Conservation (phyloP, 2,329 filamentous ascomycete species). For the Hirsutella thompsonii region DNA sequence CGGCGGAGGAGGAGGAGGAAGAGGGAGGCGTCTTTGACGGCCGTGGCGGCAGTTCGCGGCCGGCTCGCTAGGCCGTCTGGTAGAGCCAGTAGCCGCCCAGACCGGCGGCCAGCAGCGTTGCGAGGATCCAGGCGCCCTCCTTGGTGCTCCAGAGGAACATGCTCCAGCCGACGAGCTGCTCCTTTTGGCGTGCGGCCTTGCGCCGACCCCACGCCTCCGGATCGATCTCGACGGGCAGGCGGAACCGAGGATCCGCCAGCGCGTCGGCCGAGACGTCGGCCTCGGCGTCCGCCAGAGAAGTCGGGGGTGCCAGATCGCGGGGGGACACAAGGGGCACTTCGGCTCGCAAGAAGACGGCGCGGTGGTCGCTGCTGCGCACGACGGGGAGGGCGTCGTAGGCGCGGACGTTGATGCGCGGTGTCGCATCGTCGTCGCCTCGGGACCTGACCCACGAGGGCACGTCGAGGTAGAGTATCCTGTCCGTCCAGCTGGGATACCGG, state of each 20-base stretch:
- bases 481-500: constrained; percentile 88
- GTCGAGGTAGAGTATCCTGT: constrained; percentile 71
- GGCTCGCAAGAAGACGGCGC: constrained; percentile 63
- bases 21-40: not conserved
- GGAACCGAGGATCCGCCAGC: constrained; percentile 28
- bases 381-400: constrained; percentile 68
- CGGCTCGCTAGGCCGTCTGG: constrained; percentile 2
- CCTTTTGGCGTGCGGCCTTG: constrained; percentile 28
- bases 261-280: constrained; percentile 10
- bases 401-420: constrained; percentile 34
- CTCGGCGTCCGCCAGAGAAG: constrained; percentile 3
- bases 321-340: constrained; percentile 46
- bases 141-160: constrained; percentile 42
- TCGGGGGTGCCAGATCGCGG: constrained; percentile 23
- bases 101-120: constrained; percentile 26
- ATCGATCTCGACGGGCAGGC: constrained; percentile 38
- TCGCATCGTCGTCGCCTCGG: constrained; percentile 7
- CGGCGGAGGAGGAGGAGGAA: no score
- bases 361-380: constrained; percentile 76
- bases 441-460: constrained; percentile 37
- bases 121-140: constrained; percentile 33
- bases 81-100: constrained; percentile 32
- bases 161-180: constrained; percentile 38
- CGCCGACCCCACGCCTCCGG: constrained; percentile 41
- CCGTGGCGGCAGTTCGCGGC: not conserved